Evolutionary conservation across 2,329 filamentous ascomycete species (phyloP).

Genomic region (Chaetomium sp.): DNA sequence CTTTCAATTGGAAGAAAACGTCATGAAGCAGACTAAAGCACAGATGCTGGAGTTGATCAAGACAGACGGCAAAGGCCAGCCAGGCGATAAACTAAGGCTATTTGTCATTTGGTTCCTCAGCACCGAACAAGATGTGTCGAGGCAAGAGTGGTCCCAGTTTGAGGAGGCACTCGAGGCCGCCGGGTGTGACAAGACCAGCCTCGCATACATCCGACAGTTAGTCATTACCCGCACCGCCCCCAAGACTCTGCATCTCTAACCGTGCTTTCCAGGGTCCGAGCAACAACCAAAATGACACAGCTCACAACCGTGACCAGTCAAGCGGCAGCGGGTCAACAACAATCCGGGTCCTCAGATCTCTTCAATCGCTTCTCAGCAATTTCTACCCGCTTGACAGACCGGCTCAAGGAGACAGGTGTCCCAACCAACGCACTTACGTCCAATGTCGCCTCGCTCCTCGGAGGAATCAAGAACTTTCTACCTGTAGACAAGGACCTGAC

Average conservation of each 20-base stretch:
- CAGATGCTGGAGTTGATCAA: slow-evolving; percentile 85
- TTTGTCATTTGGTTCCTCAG: slow-evolving; percentile 98
- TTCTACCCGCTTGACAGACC: slow-evolving; percentile 84
- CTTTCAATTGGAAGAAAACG: slow-evolving; percentile 89
- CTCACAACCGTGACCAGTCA: slow-evolving; percentile 83
- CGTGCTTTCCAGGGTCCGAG: slow-evolving; percentile 56
- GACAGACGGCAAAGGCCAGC: slow-evolving; percentile 73
- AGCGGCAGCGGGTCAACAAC: slow-evolving; percentile 55
- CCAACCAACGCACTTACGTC: slow-evolving; percentile 59
- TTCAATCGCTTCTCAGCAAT: slow-evolving; percentile 92
- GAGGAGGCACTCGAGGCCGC: slow-evolving; percentile 73
- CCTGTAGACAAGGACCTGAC: slow-evolving; percentile 93
- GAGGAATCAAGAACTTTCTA: slow-evolving; percentile 97
- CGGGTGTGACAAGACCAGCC: slow-evolving; percentile 67
- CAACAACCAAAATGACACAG: slow-evolving; percentile 97
- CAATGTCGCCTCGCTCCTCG: slow-evolving; percentile 91
- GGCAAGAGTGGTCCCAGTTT: slow-evolving; percentile 77
- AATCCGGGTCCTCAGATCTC: slow-evolving; percentile 61
- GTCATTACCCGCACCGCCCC: slow-evolving; percentile 27
- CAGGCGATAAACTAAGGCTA: slow-evolving; percentile 81
- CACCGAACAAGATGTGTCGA: slow-evolving; percentile 79
- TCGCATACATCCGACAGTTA: slow-evolving; percentile 82
- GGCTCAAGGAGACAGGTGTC: slow-evolving; percentile 83
- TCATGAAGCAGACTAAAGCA: slow-evolving; percentile 82
- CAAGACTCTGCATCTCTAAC: slow-evolving; percentile 2